Conservation (phyloP, 192 early-diverging fungal genomes). For the Coemansia sp. region DNA sequence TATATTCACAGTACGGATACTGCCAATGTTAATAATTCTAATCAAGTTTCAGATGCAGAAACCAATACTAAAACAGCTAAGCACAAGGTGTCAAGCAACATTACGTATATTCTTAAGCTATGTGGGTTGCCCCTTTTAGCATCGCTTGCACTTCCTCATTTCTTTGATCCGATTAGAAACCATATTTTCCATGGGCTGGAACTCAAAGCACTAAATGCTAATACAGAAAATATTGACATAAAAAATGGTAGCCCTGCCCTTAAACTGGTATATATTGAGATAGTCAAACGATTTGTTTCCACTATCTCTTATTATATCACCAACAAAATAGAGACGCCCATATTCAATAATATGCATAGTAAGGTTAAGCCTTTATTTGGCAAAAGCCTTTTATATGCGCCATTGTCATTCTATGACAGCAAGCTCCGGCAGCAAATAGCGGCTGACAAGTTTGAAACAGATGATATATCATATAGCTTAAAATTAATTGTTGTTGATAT, state of each 20-base stretch:
- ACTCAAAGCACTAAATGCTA: conserved; percentile 21
- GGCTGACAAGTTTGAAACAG: conserved; percentile 4
- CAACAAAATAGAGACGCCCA: background rate
- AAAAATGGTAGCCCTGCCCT: background rate
- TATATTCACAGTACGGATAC: background rate
- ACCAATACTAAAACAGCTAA: background rate
- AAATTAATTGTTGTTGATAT: conserved; percentile 1
- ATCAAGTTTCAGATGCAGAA: background rate
- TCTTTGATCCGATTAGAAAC: conserved; percentile 15
- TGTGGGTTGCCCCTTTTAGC: conserved; percentile 22
- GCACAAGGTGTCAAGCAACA: conserved; percentile 22
- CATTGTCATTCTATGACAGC: conserved; percentile 41
- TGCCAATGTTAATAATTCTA: background rate
- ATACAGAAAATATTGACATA: background rate
- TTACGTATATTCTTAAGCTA: conserved; percentile 12
- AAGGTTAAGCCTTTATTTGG: conserved; percentile 21
- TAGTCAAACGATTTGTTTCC: background rate
- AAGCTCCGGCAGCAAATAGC: conserved; percentile 24
- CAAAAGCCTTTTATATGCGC: conserved; percentile 25
- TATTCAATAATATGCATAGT: background rate
- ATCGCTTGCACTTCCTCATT: conserved; percentile 11
- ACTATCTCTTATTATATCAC: background rate
- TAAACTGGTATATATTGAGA: conserved; percentile 18
- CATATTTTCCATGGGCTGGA: conserved; percentile 22
- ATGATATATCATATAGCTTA: background rate